These are phyloP conservation scores for Elsinoe perseae DNA, from an alignment of 2,329 filamentous ascomycete genomes.

Conservation along the genomic window DNA sequence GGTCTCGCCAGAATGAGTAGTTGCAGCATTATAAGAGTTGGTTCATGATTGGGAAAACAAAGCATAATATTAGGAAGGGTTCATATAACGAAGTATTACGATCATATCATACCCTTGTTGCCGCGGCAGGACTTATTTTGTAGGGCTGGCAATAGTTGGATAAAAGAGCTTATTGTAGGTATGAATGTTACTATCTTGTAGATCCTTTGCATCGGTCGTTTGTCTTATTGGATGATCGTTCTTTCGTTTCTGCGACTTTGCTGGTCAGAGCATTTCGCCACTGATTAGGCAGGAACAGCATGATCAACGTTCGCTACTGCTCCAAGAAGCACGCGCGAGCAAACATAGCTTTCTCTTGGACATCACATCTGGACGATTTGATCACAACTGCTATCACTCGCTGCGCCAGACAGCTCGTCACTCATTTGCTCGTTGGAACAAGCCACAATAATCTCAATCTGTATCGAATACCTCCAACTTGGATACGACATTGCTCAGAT, in stretches of 20 bases:
- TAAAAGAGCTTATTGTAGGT: slow-evolving; percentile 6
- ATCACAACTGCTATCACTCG: not conserved
- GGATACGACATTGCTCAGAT: not conserved
- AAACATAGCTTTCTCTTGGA: not conserved
- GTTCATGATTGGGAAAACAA: not conserved
- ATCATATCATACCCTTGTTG: slow-evolving; percentile 8
- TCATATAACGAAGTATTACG: slow-evolving; percentile 1
- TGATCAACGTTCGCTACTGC: not conserved
- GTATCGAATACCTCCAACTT: not conserved
- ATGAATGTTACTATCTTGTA: not conserved
- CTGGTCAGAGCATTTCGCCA: not conserved
- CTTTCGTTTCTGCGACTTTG: not conserved
- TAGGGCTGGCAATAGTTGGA: not conserved
- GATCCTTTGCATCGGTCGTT: too few species aligned
- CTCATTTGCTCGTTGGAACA: not conserved
- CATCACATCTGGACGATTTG: not conserved
- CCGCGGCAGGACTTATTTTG: not conserved
- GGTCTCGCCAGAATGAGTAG: slow-evolving; percentile 7
- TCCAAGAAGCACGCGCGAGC: not conserved
- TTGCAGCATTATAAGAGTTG: not conserved
- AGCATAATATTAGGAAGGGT: not conserved
- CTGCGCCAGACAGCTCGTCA: not conserved
- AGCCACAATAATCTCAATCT: not conserved
- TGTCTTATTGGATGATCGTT: too few species aligned
- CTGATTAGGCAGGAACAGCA: not conserved